Evolutionary conservation across 148 eudicot species (phyloP).

Genomic region (Rhododendron griersonianum): DNA sequence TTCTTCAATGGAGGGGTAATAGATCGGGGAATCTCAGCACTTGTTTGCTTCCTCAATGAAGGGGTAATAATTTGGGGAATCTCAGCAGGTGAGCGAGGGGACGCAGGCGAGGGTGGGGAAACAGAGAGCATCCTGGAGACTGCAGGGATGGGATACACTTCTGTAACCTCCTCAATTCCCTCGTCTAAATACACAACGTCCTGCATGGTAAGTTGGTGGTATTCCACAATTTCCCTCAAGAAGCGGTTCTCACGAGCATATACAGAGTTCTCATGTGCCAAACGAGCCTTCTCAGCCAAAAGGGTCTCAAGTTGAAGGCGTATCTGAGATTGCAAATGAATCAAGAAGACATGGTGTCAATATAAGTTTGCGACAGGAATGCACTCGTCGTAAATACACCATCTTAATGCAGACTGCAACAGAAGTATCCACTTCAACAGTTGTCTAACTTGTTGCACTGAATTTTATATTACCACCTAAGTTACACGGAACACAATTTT

Average conservation of each 20-base stretch:
- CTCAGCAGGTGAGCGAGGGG: slow-evolving; percentile 34
- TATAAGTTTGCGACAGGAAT: not conserved
- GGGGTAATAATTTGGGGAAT: slow-evolving; percentile 18
- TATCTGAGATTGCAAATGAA: slow-evolving; percentile 48
- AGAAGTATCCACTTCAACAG: not conserved
- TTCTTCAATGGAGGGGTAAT: slow-evolving; percentile 17
- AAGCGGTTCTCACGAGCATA: slow-evolving; percentile 90
- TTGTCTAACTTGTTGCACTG: not conserved
- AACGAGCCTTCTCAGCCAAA: slow-evolving; percentile 89
- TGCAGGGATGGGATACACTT: slow-evolving; percentile 60
- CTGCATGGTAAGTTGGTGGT: slow-evolving; percentile 96
- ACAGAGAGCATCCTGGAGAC: slow-evolving; percentile 43
- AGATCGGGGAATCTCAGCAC: not conserved
- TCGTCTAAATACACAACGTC: slow-evolving; percentile 86
- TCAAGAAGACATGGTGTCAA: not conserved
- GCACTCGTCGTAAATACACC: not conserved
- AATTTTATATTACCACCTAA: not conserved
- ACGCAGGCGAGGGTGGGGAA: slow-evolving; percentile 50
- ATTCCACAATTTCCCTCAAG: slow-evolving; percentile 85
- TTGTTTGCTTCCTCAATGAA: slow-evolving; percentile 16
- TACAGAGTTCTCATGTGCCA: slow-evolving; percentile 84
- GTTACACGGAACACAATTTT: not conserved
- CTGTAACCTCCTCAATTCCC: slow-evolving; percentile 68
- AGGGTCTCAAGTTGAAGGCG: slow-evolving; percentile 93
- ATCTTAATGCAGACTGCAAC: no score